Percentiles rank a stretch among this genome's conserved stretches.
Evolutionary conservation across 208 protist genomes (phyloP).

Genomic region (Naegleria fowleri): DNA sequence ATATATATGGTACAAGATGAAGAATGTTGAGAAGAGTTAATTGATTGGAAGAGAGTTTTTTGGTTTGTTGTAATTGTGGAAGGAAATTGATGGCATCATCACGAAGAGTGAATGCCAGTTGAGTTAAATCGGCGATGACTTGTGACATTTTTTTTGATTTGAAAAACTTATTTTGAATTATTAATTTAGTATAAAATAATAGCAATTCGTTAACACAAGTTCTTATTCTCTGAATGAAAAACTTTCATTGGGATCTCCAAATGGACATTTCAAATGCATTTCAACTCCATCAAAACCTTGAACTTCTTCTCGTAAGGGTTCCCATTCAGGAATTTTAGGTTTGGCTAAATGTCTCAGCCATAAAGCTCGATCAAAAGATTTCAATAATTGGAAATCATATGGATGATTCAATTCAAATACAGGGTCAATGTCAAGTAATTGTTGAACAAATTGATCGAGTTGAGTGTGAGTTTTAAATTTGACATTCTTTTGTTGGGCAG

Average conservation of each 20-base stretch:
- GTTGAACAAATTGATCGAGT: background rate
- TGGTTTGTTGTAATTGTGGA: no score
- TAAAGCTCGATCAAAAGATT: background rate
- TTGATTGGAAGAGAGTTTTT: no score
- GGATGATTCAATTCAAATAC: background rate
- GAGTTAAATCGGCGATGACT: no score
- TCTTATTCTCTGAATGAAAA: background rate
- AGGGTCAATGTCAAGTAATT: background rate
- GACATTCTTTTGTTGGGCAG: background rate
- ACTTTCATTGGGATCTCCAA: background rate
- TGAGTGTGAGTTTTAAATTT: background rate
- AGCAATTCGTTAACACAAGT: no score
- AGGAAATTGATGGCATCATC: no score
- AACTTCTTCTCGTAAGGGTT: background rate
- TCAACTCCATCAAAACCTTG: background rate
- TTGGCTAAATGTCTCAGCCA: conserved; percentile 16
- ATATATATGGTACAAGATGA: no score
- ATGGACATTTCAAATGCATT: background rate
- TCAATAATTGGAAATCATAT: background rate
- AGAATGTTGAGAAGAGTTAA: no score
- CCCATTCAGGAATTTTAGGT: background rate
- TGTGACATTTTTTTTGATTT: no score
- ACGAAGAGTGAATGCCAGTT: no score
- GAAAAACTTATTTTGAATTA: no score
- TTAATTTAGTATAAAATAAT: no score